Evolutionary conservation across 768 basidiomycete species (phyloP).

Genomic region (Exidia glandulosa): DNA sequence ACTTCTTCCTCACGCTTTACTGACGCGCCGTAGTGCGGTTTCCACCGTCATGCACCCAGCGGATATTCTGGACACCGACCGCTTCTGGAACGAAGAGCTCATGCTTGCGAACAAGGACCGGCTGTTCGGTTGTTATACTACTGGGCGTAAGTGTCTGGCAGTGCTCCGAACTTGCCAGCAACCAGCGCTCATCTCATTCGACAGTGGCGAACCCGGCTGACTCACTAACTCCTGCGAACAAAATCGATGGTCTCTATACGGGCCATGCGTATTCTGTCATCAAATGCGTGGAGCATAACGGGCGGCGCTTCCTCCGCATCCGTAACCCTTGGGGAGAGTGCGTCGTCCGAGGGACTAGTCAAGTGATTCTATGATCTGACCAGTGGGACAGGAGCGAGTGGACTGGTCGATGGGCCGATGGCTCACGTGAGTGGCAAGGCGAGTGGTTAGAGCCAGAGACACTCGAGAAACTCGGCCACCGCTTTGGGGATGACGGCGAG

Average conservation of each 20-base stretch:
- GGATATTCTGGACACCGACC: constrained; percentile 39
- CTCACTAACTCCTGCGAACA: neutral
- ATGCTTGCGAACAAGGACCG: constrained; percentile 38
- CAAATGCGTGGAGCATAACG: constrained; percentile 31
- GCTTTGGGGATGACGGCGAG: constrained; percentile 41
- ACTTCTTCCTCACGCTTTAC: neutral
- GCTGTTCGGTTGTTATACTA: constrained; percentile 42
- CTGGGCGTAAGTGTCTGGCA: no score
- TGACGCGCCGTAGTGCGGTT: constrained; percentile 2
- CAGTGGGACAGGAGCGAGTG: constrained; percentile 22
- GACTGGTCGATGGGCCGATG: constrained; percentile 43
- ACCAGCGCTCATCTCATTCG: neutral
- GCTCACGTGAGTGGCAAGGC: constrained; percentile 44
- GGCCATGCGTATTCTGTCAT: constrained; percentile 36
- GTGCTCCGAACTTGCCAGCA: neutral
- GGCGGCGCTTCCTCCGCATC: constrained; percentile 37
- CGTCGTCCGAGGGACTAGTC: neutral
- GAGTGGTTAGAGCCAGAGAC: constrained; percentile 32
- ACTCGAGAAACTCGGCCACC: constrained; percentile 31
- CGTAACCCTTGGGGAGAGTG: constrained; percentile 41
- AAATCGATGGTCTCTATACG: constrained; percentile 4
- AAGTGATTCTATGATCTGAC: neutral
- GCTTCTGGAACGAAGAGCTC: constrained; percentile 46
- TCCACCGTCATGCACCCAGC: constrained; percentile 8
- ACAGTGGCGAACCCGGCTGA: neutral